Evolutionary conservation across 495 filamentous ascomycete genomes (phyloP).

Genomic region (Mycothermus thermophilus): DNA sequence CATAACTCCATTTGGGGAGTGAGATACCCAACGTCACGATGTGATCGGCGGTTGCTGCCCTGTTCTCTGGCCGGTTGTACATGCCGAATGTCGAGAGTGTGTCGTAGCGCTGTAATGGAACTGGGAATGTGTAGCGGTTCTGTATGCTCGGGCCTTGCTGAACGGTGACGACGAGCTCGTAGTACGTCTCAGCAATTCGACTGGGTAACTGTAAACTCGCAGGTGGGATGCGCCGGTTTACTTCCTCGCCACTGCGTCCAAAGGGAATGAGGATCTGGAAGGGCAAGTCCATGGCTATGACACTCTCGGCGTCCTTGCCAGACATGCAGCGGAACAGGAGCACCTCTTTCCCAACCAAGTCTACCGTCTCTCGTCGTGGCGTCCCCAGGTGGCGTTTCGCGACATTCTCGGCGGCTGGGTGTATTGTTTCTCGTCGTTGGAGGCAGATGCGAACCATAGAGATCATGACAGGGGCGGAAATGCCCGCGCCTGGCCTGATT

Average conservation of each 20-base stretch:
- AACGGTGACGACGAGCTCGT: constrained; percentile 90
- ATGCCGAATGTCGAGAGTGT: constrained; percentile 97
- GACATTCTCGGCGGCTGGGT: constrained; percentile 85
- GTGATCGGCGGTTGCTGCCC: constrained; percentile 74
- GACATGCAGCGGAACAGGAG: constrained; percentile 73
- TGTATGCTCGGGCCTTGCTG: constrained; percentile 79
- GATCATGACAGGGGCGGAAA: constrained; percentile 74
- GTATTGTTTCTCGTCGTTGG: constrained; percentile 87
- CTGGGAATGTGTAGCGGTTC: constrained; percentile 80
- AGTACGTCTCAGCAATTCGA: constrained; percentile 87
- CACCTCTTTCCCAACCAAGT: constrained; percentile 92
- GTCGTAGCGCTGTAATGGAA: constrained; percentile 85
- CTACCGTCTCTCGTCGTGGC: constrained; percentile 78
- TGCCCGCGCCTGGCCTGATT: constrained; percentile 71
- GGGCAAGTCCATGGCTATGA: constrained; percentile 93
- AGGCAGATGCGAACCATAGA: constrained; percentile 92
- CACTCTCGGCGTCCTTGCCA: constrained; percentile 71
- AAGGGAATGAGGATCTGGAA: constrained; percentile 97
- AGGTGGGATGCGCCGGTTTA: constrained; percentile 75
- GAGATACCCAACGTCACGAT: constrained; percentile 83
- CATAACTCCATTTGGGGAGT: constrained; percentile 91
- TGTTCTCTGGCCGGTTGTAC: constrained; percentile 91
- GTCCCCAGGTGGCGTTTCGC: constrained; percentile 86
- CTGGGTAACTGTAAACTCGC: constrained; percentile 83
- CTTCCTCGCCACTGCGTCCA: constrained; percentile 76